Percentiles rank a stretch among this genome's conserved stretches.
phyloP scores from a whole-genome alignment of 768 basidiomycete genomes.

The Naganishia antarctica region DNA sequence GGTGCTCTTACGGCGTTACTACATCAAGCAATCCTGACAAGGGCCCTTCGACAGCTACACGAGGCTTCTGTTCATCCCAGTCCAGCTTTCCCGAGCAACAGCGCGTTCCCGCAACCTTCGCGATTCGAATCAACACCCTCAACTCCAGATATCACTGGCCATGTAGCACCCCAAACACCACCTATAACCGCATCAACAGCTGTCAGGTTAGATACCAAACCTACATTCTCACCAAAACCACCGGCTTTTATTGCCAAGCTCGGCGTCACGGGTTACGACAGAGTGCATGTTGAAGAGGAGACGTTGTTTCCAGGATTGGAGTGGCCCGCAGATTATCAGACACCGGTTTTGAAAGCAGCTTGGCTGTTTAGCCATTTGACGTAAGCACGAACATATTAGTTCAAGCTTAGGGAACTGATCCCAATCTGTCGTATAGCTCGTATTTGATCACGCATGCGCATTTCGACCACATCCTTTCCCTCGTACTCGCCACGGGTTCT shows the following conservation, averaged over 20 bases:
- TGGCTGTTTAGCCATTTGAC: slow-evolving; percentile 44
- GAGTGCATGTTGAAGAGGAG: slow-evolving; percentile 56
- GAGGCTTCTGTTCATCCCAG: slow-evolving; percentile 29
- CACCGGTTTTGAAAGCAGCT: slow-evolving; percentile 40
- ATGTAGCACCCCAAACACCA: not conserved
- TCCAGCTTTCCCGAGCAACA: slow-evolving; percentile 32
- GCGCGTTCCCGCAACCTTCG: slow-evolving; percentile 51
- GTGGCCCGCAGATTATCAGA: slow-evolving; percentile 26
- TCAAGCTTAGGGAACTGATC: not conserved
- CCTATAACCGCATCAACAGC: not conserved
- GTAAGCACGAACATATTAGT: slow-evolving; percentile 31
- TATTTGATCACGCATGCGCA: slow-evolving; percentile 86
- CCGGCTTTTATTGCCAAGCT: slow-evolving; percentile 24
- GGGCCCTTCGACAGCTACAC: slow-evolving; percentile 20
- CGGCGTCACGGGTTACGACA: slow-evolving; percentile 51
- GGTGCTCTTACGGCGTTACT: slow-evolving; percentile 60
- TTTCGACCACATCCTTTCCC: slow-evolving; percentile 78
- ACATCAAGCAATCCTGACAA: slow-evolving; percentile 52
- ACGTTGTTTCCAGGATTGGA: slow-evolving; percentile 35
- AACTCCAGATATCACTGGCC: not conserved
- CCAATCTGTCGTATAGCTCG: slow-evolving; percentile 54
- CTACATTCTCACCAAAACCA: not conserved
- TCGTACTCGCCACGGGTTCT: slow-evolving; percentile 79
- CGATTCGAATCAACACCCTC: not conserved
- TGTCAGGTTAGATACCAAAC: not conserved